Percentiles rank a stretch among this genome's conserved stretches.
phyloP scores from a whole-genome alignment of 106 monocot species.

The Gastrodia elata region DNA sequence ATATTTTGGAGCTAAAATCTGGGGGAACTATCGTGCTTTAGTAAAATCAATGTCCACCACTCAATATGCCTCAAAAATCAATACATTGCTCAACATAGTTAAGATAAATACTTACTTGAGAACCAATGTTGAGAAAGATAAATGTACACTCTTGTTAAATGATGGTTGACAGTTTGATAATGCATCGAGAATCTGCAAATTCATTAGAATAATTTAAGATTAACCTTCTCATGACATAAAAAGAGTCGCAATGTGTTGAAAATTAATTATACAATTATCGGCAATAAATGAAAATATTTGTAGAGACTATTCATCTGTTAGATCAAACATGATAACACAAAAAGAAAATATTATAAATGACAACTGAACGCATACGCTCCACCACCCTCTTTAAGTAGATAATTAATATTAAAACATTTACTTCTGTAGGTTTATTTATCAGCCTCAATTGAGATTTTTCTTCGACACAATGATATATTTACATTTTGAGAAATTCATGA shows the following conservation, averaged over 20 bases:
- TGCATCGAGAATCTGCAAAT: constrained; percentile 74
- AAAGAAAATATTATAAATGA: not conserved
- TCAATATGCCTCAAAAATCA: not conserved
- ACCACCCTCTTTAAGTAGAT: not conserved
- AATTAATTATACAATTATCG: not conserved
- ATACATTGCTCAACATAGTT: not conserved
- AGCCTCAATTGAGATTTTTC: not conserved
- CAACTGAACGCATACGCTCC: not conserved
- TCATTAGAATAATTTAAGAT: not conserved
- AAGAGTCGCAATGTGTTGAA: not conserved
- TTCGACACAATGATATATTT: not conserved
- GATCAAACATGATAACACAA: not conserved
- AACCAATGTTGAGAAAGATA: constrained; percentile 73
- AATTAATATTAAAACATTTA: not conserved
- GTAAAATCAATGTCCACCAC: not conserved
- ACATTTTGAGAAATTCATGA: not conserved
- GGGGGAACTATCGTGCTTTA: no score
- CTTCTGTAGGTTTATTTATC: not conserved
- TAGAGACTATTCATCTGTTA: not conserved
- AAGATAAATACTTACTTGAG: constrained; percentile 61
- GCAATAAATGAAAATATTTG: not conserved
- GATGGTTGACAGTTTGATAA: constrained; percentile 47
- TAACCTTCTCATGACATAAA: not conserved
- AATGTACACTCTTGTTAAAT: constrained; percentile 72
- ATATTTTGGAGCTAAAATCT: no score